Evolutionary conservation across 1,139 yeast genomes (phyloP).

Genomic region (Candida sp.): DNA sequence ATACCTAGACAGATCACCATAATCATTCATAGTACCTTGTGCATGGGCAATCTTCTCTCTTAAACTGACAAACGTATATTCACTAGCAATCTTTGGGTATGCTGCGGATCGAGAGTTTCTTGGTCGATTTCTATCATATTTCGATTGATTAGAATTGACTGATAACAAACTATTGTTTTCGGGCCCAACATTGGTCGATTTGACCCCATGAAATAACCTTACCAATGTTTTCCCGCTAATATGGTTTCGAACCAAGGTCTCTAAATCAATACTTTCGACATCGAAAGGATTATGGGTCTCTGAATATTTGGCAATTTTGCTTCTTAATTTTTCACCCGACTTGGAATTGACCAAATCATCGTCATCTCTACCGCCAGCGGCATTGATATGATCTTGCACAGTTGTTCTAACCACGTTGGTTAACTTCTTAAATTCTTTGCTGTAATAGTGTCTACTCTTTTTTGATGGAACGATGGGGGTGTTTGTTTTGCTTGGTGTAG

Average conservation of each 20-base stretch:
- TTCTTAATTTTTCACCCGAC: constrained; percentile 30
- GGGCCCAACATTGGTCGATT: neutral
- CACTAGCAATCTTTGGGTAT: neutral
- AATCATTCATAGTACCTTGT: constrained; percentile 13
- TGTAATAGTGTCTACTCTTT: constrained; percentile 26
- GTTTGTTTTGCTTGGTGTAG: neutral
- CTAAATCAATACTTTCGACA: constrained; percentile 44
- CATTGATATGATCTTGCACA: constrained; percentile 57
- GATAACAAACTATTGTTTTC: constrained; percentile 1
- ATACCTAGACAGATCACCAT: constrained; percentile 24
- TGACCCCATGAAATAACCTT: constrained; percentile 32
- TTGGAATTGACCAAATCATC: constrained; percentile 15
- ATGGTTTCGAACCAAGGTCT: constrained; percentile 26
- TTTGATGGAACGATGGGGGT: constrained; percentile 9
- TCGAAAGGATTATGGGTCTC: constrained; percentile 37
- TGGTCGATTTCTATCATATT: neutral
- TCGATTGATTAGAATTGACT: constrained; percentile 1
- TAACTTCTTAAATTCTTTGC: constrained; percentile 56
- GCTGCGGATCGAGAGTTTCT: neutral
- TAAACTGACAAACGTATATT: constrained; percentile 33
- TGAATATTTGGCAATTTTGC: constrained; percentile 33
- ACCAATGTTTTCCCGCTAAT: constrained; percentile 34
- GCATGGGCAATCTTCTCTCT: constrained; percentile 30
- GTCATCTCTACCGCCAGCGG: constrained; percentile 25
- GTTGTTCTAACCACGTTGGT: constrained; percentile 70